Percentiles rank a stretch among this genome's conserved stretches.
phyloP scores from a whole-genome alignment of 768 basidiomycete genomes.

The Gautieria morchelliformis region DNA sequence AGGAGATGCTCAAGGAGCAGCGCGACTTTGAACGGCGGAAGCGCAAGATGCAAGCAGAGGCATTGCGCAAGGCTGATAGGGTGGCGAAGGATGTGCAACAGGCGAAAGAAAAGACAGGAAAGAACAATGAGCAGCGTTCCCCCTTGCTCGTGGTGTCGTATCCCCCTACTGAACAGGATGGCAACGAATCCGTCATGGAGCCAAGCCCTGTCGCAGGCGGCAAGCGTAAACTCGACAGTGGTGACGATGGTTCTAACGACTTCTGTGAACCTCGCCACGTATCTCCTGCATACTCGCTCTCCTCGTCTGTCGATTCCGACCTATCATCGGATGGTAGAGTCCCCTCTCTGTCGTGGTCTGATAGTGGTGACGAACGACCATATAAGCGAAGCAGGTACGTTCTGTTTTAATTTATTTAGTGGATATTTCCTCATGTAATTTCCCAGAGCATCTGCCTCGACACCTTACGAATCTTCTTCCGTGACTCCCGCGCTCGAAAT shows the following conservation, averaged over 20 bases:
- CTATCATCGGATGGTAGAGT: neutral
- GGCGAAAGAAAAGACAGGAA: too few relatives aligned
- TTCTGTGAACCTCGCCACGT: neutral
- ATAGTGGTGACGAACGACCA: slow-evolving; percentile 7
- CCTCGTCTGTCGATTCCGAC: neutral
- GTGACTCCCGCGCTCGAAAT: neutral
- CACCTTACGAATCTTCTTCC: neutral
- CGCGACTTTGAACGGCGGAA: neutral
- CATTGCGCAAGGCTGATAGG: neutral
- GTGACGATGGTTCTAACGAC: neutral
- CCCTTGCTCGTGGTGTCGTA: neutral
- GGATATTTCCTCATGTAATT: neutral
- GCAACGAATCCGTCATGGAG: neutral
- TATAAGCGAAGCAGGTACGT: slow-evolving; percentile 7
- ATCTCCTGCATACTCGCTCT: slow-evolving; percentile 2
- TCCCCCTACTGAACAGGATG: neutral
- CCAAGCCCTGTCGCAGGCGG: neutral
- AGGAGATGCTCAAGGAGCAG: neutral
- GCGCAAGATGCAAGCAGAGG: neutral
- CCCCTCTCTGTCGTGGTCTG: slow-evolving; percentile 8
- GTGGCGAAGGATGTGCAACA: neutral
- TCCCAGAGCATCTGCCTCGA: neutral
- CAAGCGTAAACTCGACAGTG: slow-evolving; percentile 1
- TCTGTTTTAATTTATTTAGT: neutral
- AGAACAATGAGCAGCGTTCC: too few relatives aligned